These are phyloP conservation scores for Excoecaria cochinchinensis DNA, from an alignment of 345 rosid genomes.

Conservation along the genomic window DNA sequence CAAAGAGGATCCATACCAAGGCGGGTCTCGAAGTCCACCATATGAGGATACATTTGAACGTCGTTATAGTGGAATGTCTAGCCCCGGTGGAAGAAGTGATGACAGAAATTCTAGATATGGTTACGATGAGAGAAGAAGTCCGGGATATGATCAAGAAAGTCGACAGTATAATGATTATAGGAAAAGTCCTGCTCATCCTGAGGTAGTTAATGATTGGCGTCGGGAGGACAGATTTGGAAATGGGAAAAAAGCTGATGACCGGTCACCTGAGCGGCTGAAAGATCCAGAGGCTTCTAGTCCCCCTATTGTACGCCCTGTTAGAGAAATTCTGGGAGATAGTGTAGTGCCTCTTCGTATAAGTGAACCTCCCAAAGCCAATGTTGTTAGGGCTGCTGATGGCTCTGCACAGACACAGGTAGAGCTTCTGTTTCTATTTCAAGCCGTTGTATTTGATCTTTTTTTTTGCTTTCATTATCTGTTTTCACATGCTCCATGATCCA, in stretches of 20 bases:
- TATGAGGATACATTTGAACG: constrained; percentile 71
- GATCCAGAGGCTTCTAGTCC: constrained; percentile 67
- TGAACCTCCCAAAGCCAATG: constrained; percentile 87
- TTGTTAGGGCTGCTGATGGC: constrained; percentile 46
- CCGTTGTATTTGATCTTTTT: constrained; percentile 4
- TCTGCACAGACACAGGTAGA: constrained; percentile 56
- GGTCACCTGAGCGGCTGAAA: constrained; percentile 69
- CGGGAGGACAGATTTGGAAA: constrained; percentile 89
- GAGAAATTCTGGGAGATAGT: constrained; percentile 89
- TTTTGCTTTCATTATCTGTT: not conserved
- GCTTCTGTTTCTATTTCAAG: constrained; percentile 20
- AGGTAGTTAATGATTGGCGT: constrained; percentile 83
- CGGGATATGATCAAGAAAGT: constrained; percentile 63
- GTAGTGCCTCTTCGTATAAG: constrained; percentile 71
- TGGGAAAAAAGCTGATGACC: constrained; percentile 56
- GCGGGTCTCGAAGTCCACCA: constrained; percentile 86
- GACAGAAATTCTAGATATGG: constrained; percentile 44
- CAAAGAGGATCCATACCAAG: constrained; percentile 62
- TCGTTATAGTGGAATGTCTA: constrained; percentile 64
- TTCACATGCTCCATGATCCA: not conserved
- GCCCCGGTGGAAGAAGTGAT: constrained; percentile 77
- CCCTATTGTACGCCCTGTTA: constrained; percentile 79
- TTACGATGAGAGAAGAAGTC: constrained; percentile 61
- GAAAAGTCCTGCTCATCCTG: constrained; percentile 76
- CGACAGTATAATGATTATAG: constrained; percentile 48